Evolutionary conservation across 805 yeast genomes (phyloP).

Genomic region (Candida boleticola): DNA sequence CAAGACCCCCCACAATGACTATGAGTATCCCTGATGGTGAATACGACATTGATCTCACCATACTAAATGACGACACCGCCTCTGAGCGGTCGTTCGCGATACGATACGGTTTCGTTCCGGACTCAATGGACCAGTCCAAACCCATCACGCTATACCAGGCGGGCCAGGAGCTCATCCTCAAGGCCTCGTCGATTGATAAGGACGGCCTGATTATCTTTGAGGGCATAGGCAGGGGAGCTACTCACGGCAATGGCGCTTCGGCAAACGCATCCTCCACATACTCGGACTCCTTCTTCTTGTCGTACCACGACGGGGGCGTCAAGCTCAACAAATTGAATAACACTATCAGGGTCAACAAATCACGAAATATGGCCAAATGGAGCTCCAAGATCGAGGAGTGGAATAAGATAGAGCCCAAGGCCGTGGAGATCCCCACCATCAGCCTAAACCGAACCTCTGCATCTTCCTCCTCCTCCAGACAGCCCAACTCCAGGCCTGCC

Average conservation of each 20-base stretch:
- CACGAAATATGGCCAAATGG: conserved; percentile 34
- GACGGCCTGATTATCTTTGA: conserved; percentile 33
- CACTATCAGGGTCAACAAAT: conserved; percentile 35
- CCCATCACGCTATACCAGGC: conserved; percentile 34
- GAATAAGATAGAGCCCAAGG: background rate
- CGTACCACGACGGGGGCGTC: conserved; percentile 13
- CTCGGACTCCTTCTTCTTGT: conserved; percentile 3
- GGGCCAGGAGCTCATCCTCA: conserved; percentile 30
- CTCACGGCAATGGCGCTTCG: conserved; percentile 7
- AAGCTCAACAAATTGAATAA: conserved; percentile 25
- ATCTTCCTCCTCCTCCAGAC: too few species aligned
- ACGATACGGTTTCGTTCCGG: conserved; percentile 42
- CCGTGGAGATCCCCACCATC: background rate
- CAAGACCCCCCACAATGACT: background rate
- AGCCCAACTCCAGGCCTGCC: background rate
- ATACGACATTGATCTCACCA: conserved; percentile 38
- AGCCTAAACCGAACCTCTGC: too few species aligned
- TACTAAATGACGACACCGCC: conserved; percentile 11
- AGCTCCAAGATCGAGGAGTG: conserved; percentile 16
- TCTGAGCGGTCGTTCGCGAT: conserved; percentile 20
- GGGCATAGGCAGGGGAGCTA: conserved; percentile 25
- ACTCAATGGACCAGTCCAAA: conserved; percentile 36
- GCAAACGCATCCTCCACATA: conserved; percentile 16
- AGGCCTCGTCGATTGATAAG: conserved; percentile 24
- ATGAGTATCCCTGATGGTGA: conserved; percentile 43